These are phyloP conservation scores for Nannochloris sp. DNA, from an alignment of 139 green algal genomes.

Conservation along the genomic window DNA sequence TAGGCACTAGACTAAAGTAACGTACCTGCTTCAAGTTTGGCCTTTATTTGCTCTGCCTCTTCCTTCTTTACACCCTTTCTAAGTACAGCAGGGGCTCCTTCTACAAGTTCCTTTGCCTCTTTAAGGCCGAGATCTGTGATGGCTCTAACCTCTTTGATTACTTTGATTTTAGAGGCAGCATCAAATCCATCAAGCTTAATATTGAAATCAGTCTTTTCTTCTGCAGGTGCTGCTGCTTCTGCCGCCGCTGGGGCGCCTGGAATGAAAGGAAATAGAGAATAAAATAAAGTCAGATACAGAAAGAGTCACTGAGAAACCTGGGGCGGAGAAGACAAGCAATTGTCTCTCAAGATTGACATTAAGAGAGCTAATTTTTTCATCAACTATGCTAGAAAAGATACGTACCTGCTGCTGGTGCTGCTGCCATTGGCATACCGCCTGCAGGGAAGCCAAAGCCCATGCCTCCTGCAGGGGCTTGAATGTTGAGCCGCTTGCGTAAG, in stretches of 20 bases:
- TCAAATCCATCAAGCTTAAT: constrained; percentile 92
- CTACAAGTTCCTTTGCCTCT: constrained; percentile 97
- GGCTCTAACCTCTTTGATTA: constrained; percentile 97
- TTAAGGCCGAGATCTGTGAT: constrained; percentile 93
- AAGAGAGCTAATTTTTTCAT: background rate
- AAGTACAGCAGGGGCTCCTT: constrained; percentile 82
- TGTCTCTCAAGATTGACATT: no score
- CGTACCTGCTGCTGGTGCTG: constrained; percentile 6
- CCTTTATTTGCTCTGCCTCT: constrained; percentile 88
- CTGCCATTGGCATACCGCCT: constrained; percentile 10
- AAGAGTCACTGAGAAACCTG: no score
- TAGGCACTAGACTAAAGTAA: background rate
- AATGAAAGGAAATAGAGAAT: background rate
- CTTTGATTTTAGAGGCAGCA: constrained; percentile 91
- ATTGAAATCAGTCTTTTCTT: constrained; percentile 92
- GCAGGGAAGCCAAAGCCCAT: constrained; percentile 42
- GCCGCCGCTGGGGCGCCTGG: background rate
- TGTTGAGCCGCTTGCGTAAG: constrained; percentile 54
- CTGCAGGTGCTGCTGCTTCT: constrained; percentile 4
- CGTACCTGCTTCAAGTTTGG: constrained; percentile 80
- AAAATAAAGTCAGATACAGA: background rate
- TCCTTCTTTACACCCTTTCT: constrained; percentile 89
- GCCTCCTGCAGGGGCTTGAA: constrained; percentile 34
- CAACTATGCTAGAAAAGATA: background rate
- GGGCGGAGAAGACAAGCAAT: no score